Evolutionary conservation across 129 eudicot species (phyloP), one percentile per base, ranked within the genome.

Genomic region (Flaveria sonorensis): DNA sequence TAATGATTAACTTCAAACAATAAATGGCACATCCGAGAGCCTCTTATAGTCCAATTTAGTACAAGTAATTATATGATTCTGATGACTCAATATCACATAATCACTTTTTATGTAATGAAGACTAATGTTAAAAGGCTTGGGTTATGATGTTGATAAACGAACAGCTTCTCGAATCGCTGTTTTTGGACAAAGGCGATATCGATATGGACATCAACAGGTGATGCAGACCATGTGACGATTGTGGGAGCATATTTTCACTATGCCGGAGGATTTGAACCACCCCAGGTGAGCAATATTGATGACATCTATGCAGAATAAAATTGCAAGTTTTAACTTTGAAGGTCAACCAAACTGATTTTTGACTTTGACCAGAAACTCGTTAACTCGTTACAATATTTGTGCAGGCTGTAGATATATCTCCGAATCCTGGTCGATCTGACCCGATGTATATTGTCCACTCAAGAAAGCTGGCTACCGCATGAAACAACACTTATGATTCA

Each of bases 241-340:
- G 99, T 94, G 56, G 99, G 99, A 57, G 81, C 99, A 19, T 94
- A 94, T 81, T 91, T 94, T 79, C 99, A 94, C 76, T 94, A 94
- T 78, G 97, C 97, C 67, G 99, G 99, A 74, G 96, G 97, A 23
- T 94, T 91, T 85, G 96, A 94, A 88, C 97, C 97, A 70, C 97
- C 99, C 15, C 85, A 94, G 97, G 98, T 89, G 82, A 77, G 21
- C 63, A 43, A 51, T 23, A 66, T 30, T 30, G 36, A 30, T 30
- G 36, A 30, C 36, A 30, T 30, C 36, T 47, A 13, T 76, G 8
- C 66, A 28, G 0, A n/a, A 7, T 43, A 32, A 40, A 79, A 62
- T 4, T 52, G 23, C 18, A 65, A 11, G 3, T 19, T 71, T 65
- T 82, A 46, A 53, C 73, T 68, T 71, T 40, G 2, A 40, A 76